A percentile compares a stretch with the other conserved stretches of the same genome.
These are phyloP conservation scores for Monosporascus sp. DNA, from an alignment of 2,329 filamentous ascomycete genomes.

Conservation along the genomic window DNA sequence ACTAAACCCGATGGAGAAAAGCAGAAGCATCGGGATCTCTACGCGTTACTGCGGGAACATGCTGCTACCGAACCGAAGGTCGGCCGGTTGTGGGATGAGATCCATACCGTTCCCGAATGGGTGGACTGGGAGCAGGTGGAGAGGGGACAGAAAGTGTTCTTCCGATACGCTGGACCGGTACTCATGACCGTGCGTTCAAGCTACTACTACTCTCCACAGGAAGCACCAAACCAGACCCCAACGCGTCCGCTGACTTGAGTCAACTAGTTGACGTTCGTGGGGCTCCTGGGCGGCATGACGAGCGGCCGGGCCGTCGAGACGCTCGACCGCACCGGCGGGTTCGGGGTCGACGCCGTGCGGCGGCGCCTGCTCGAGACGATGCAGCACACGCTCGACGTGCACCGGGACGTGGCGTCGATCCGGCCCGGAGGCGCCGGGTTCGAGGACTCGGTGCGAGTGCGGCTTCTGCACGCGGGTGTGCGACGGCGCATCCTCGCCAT, in stretches of 20 bases:
- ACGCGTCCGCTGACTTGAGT: too few relatives aligned
- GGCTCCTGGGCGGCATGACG: slow-evolving; percentile 61
- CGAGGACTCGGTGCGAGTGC: slow-evolving; percentile 59
- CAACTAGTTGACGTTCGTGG: slow-evolving; percentile 49
- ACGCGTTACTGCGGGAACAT: slow-evolving; percentile 55
- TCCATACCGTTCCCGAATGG: slow-evolving; percentile 65
- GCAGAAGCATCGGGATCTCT: slow-evolving; percentile 50
- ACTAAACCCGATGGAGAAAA: slow-evolving; percentile 20
- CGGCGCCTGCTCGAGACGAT: slow-evolving; percentile 63
- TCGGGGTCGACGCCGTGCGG: slow-evolving; percentile 60
- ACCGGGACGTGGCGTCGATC: slow-evolving; percentile 57
- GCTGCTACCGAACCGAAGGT: slow-evolving; percentile 49
- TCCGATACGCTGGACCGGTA: slow-evolving; percentile 65
- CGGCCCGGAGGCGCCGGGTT: slow-evolving; percentile 63
- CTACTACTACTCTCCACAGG: too few relatives aligned
- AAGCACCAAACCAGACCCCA: too few relatives aligned
- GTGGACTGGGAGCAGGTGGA: slow-evolving; percentile 73
- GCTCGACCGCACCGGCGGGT: slow-evolving; percentile 67
- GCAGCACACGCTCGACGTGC: slow-evolving; percentile 69
- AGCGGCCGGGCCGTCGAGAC: slow-evolving; percentile 70
- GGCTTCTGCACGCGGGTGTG: slow-evolving; percentile 64
- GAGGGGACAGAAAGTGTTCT: slow-evolving; percentile 71
- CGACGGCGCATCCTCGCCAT: slow-evolving; percentile 52
- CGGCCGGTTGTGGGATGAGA: slow-evolving; percentile 56
- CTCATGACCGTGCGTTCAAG: slow-evolving; percentile 46